phyloP scores from a whole-genome alignment of 768 basidiomycete genomes.

The Grammothele lineata region DNA sequence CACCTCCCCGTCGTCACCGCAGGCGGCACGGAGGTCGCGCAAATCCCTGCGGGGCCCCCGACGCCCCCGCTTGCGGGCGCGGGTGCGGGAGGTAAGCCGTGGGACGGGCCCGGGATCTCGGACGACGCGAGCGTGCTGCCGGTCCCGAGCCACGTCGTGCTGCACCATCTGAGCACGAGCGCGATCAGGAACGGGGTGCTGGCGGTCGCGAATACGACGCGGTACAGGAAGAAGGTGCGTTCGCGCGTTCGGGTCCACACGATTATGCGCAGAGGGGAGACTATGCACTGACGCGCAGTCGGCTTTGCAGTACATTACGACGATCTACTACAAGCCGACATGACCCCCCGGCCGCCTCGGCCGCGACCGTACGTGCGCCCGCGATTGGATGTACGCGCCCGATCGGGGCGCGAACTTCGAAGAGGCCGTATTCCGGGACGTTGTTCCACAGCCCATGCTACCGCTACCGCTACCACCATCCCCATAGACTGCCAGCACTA shows the following conservation, averaged over 20 bases:
- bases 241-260: too few relatives aligned
- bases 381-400: neutral
- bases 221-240: constrained; percentile 87
- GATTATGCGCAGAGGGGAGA: neutral
- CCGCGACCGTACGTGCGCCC: neutral
- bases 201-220: constrained; percentile 86
- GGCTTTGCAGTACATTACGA: constrained; percentile 68
- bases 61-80: constrained; percentile 6
- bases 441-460: too few relatives aligned
- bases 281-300: constrained; percentile 16
- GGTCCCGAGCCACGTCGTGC: constrained; percentile 88
- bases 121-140: constrained; percentile 91
- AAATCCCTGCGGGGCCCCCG: constrained; percentile 18
- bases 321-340: constrained; percentile 77
- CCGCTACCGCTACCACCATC: too few relatives aligned
- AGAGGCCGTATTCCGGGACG: neutral
- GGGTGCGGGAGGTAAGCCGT: constrained; percentile 4
- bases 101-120: constrained; percentile 38
- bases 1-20: constrained; percentile 29
- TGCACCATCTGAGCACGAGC: constrained; percentile 93
- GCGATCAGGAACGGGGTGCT: constrained; percentile 92
- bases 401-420: neutral
- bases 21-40: constrained; percentile 28
- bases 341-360: constrained; percentile 18
- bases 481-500: too few relatives aligned